Evolutionary conservation across 1,139 yeast species (phyloP).

Genomic region (Candida glucosophila): DNA sequence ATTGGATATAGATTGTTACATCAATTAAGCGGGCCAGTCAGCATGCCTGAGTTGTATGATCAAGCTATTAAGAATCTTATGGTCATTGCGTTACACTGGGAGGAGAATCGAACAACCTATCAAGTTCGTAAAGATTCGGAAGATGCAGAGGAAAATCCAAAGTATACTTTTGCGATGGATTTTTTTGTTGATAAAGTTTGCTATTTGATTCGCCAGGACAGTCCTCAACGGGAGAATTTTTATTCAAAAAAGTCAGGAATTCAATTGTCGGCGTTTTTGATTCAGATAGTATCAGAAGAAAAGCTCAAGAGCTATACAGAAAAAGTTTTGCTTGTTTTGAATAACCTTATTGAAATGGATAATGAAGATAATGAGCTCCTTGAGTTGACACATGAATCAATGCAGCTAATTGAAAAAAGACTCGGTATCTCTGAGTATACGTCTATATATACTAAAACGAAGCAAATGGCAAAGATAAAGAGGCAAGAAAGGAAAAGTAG

Average conservation of each 20-base stretch:
- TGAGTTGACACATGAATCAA: constrained; percentile 57
- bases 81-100: constrained; percentile 57
- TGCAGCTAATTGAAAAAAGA: constrained; percentile 58
- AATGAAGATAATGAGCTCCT: constrained; percentile 45
- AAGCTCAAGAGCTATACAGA: constrained; percentile 33
- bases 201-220: constrained; percentile 57
- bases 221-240: constrained; percentile 38
- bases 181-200: constrained; percentile 59
- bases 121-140: constrained; percentile 11
- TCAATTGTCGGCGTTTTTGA: constrained; percentile 48
- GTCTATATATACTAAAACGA: constrained; percentile 54
- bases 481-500: constrained; percentile 72
- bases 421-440: constrained; percentile 71
- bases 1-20: constrained; percentile 63
- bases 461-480: constrained; percentile 47
- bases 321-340: constrained; percentile 52
- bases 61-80: constrained; percentile 66
- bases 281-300: constrained; percentile 37
- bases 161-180: constrained; percentile 40
- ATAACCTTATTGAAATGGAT: constrained; percentile 41
- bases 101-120: constrained; percentile 31
- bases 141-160: constrained; percentile 14
- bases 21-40: constrained; percentile 72
- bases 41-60: constrained; percentile 55
- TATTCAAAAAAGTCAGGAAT: constrained; percentile 61